A percentile compares a stretch with the other conserved stretches of the same genome.
Conservation (phyloP, 768 basidiomycete species). For the Termitomyces sp. region DNA sequence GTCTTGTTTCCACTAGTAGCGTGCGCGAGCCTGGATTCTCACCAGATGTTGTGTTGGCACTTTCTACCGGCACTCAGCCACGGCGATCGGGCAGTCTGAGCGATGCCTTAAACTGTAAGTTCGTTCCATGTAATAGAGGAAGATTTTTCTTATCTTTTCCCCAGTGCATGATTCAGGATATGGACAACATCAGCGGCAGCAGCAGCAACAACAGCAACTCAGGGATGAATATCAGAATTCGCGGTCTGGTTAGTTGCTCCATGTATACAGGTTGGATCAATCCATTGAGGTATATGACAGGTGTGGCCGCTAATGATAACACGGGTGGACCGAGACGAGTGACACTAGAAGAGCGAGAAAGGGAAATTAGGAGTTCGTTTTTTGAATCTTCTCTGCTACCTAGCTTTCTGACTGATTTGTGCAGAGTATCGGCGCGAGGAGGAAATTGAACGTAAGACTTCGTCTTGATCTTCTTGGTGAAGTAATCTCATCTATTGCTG, state of each 20-base stretch:
- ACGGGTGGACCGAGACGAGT: constrained; percentile 35
- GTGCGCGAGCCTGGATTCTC: constrained; percentile 16
- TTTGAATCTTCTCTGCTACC: not conserved
- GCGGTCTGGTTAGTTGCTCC: constrained; percentile 30
- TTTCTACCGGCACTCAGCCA: constrained; percentile 52
- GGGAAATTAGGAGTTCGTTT: constrained; percentile 23
- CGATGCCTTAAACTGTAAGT: constrained; percentile 49
- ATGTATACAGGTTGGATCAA: not conserved
- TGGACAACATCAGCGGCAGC: constrained; percentile 20
- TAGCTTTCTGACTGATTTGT: constrained; percentile 1
- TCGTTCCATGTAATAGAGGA: constrained; percentile 5
- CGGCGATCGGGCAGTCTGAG: constrained; percentile 79
- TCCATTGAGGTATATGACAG: not conserved
- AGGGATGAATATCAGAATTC: constrained; percentile 35
- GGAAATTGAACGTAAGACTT: constrained; percentile 41
- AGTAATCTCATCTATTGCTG: not conserved
- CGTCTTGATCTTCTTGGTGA: not conserved
- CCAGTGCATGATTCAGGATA: constrained; percentile 32
- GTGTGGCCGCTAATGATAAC: constrained; percentile 25
- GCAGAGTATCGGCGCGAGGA: constrained; percentile 38
- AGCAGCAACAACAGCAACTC: constrained; percentile 36
- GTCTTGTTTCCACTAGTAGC: constrained; percentile 24
- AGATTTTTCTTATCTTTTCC: constrained; percentile 3
- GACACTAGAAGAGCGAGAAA: constrained; percentile 36
- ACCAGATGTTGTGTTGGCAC: constrained; percentile 27